Base-by-base conservation (phyloP, 2,329 filamentous ascomycete genomes). In the Rutstroemia sp. region DNA sequence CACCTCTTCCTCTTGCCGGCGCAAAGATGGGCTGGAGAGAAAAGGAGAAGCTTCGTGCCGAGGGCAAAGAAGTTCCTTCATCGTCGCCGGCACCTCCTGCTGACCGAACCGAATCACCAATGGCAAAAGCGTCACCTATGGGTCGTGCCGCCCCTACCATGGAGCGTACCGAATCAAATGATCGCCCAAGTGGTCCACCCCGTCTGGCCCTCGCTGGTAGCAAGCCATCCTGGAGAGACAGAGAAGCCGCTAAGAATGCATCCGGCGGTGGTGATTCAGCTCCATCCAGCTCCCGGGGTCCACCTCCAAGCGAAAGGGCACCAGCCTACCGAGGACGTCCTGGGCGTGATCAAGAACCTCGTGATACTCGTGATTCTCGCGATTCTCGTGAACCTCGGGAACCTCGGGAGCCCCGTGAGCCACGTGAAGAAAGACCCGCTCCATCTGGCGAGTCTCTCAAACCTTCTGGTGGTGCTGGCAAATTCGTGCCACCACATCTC, bases 21-120 rank as follows among this genome's bases (percentile, higher is more conserved):
- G 76, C 69, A 70, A 84, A 82, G 73, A 36, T 42, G 17, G 81
- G 78, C 66, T 90, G 87, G 87, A 69, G 87, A 69, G 86, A 89
- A 23, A 84, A 86, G 64, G 80, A 88, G 71, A 82, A 81, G 50
- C 72, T 73, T 51, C 74, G 70, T 64, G 66, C 67, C 12, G 64
- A 65, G 45, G 66, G 60, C 23, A 61, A 61, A 38, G 62, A 58
- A 34, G 63, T 67, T 38, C 56, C 60, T 34, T 53, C 60, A 46
- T 51, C n/a, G 21, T 16, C 36, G 23, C 23, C 36, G 10, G 25
- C 14, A 40, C 49, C 19, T 21, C 12, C 23, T 17, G 16, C 51
- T 21, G 14, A 10, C 17, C 40, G 52, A 39, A 55, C 38, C 14
- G 52, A 58, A 10, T 54, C 59, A 10, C 49, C 54, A 34, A 61